Percentiles rank a stretch among this genome's conserved stretches.
phyloP scores from a whole-genome alignment of 140 eudicot species.

The Bidens hawaiensis region DNA sequence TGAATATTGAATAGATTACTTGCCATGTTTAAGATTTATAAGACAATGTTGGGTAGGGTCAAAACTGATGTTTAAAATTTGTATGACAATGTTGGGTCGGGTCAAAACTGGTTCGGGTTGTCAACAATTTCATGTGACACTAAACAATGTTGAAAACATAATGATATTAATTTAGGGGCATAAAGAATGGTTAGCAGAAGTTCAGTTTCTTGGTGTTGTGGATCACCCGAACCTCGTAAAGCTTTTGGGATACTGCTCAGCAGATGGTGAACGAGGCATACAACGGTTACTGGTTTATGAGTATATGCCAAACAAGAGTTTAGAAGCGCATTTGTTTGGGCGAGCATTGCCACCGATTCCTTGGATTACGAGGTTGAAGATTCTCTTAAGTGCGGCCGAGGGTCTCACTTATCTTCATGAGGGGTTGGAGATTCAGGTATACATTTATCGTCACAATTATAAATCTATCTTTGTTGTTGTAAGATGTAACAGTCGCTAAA shows the following conservation, averaged over 20 bases:
- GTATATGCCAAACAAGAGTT: conserved; percentile 81
- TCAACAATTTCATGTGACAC: background rate
- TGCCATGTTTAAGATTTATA: too few species aligned
- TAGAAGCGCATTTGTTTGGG: conserved; percentile 76
- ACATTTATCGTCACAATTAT: background rate
- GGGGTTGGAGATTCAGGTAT: conserved; percentile 84
- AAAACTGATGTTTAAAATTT: too few species aligned
- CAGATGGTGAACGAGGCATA: conserved; percentile 76
- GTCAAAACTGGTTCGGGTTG: background rate
- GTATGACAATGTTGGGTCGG: conserved; percentile 5
- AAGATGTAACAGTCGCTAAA: background rate
- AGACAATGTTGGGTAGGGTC: too few species aligned
- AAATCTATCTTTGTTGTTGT: background rate
- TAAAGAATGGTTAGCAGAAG: conserved; percentile 92
- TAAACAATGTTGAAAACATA: background rate
- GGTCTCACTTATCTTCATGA: conserved; percentile 81
- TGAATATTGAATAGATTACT: too few species aligned
- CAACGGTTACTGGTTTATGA: conserved; percentile 81
- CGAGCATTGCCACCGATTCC: conserved; percentile 44
- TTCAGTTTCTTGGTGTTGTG: conserved; percentile 84
- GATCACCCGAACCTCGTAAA: conserved; percentile 92
- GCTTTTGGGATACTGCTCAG: conserved; percentile 83
- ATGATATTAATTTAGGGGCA: conserved; percentile 60
- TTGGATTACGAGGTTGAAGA: conserved; percentile 58
- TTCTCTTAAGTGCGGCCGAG: conserved; percentile 76